Base-by-base conservation (phyloP, 768 basidiomycete genomes). In the Leucosporidium creatinivorum region DNA sequence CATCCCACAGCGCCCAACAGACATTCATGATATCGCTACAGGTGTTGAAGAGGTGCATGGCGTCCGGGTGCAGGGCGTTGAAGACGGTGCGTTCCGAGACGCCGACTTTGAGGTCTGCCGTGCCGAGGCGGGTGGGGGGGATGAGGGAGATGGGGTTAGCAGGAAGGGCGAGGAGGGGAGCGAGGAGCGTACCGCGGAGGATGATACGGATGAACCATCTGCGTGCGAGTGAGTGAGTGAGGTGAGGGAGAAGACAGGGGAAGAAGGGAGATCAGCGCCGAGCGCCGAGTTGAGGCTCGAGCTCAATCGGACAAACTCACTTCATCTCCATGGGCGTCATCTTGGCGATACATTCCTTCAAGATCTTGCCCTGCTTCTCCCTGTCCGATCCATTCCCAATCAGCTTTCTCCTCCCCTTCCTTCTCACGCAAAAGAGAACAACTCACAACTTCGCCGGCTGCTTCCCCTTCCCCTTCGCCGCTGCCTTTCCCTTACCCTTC, bases 161-260 rank as follows among this genome's bases (percentile, higher is more conserved):
- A 13, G 6, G 13, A 44, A 17, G 15, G 39, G 15, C 10, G 39
- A 15, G 33, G 3, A 28, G 55, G 62, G 65, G 31, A 49, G 21
- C 0, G 1, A 1, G 31, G 5, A 12, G 55, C 61, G 3, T 62
- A 89, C 94, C 94, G 83, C 97, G 96, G 44, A 98, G 81, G 58
- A 99, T 89, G 76, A 99, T 91, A 12, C 92, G 85, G n/a, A 90
- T 87, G 65, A 99, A 86, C 96, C 96, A 99, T 58, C 86, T 85
- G 75, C 96, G 93, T 33, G 33, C 33, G 33, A 33, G 33, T 10
- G 33, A 33, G 33, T 4, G 10, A 33, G 33, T n/a, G n/a, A 10
- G 10, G 33, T 33, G 5, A 44, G 39, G 8, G 39, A 7, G 39
- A 13, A 44, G 33, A 5, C 6, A 44, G 39, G 39, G 13, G 39